Base-by-base conservation (phyloP, 192 early-diverging fungal genomes). In the Gigaspora rosea region DNA sequence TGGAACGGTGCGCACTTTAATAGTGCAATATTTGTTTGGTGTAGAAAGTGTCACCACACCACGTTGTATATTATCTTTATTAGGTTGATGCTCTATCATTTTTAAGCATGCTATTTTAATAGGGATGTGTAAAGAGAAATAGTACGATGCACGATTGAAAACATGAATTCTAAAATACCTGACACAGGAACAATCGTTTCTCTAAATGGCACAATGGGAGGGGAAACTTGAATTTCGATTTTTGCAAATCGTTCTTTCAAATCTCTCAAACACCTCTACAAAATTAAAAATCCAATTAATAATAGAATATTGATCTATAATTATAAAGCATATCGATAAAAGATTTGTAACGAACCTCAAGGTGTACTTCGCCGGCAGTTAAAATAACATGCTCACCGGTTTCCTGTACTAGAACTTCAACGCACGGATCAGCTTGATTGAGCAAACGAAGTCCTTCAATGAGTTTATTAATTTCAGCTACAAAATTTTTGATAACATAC, bases 321-420 rank as follows among this genome's bases (percentile, higher is more conserved):
- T 7, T 41, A 41, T 41, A 41, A 41, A 36, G 50, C 3, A 52
- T 56, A 32, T 5, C 4, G 1, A 10, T 49, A 50, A 51, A n/a
- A 12, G 18, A 36, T 36, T 13, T 6, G 11, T 41, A 56, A 54
- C 64, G 0, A 52, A 91, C 89, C 84, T 98, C 96, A 73, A 98
- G 82, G 85, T 99, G 98, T 41, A 99, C 85, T 85, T 98, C 98
- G 48, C 98, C 98, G 11, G 98, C 95, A 9, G 96, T 94, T 48
- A 97, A 85, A 76, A 99, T 96, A 10, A 99, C 95, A 71, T 95
- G 94, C 84, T 99, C 98, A 11, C 98, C 98, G 0, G 96, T 97
- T 57, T 96, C 94, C 78, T 98, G 95, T 27, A 94, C 82, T 71
- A 93, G 78, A 8, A 99, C 92, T 78, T 98, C 92, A 4, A 98